Conservation (phyloP, 2,329 filamentous ascomycete genomes). For the Microsporum audouinii region DNA sequence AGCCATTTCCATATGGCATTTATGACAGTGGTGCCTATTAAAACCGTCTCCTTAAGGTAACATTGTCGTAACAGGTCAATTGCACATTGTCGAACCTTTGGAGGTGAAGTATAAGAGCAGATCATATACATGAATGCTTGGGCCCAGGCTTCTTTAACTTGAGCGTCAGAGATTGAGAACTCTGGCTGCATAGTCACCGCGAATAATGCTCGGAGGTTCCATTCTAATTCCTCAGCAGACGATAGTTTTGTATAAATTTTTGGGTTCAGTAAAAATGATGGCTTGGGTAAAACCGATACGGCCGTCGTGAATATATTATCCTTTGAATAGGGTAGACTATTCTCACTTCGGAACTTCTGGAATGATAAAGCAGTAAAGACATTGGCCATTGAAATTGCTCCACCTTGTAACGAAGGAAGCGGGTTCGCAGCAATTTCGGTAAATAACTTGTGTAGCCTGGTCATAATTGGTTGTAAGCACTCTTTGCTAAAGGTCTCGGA, state of each 20-base stretch:
- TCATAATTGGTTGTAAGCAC: constrained; percentile 41
- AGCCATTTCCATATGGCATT: constrained; percentile 73
- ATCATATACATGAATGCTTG: constrained; percentile 74
- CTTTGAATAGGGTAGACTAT: constrained; percentile 38
- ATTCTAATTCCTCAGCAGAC: constrained; percentile 62
- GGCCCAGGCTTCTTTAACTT: constrained; percentile 60
- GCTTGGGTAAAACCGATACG: constrained; percentile 62
- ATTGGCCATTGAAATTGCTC: constrained; percentile 68
- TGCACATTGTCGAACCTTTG: constrained; percentile 53
- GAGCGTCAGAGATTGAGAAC: constrained; percentile 36
- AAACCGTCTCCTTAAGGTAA: constrained; percentile 49
- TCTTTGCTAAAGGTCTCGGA: constrained; percentile 32
- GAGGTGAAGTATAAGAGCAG: constrained; percentile 50
- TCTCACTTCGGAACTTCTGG: constrained; percentile 43
- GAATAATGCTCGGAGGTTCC: constrained; percentile 61
- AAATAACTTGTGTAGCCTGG: constrained; percentile 53
- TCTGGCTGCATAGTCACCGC: constrained; percentile 48
- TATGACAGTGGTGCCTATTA: constrained; percentile 53
- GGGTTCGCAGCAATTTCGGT: constrained; percentile 70
- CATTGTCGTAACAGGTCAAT: constrained; percentile 50
- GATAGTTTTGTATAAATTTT: constrained; percentile 73
- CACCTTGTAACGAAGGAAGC: constrained; percentile 65
- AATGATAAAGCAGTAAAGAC: constrained; percentile 55
- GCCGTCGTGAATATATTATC: constrained; percentile 51
- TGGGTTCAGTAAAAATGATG: constrained; percentile 74